phyloP scores from a whole-genome alignment of 495 filamentous ascomycete species.

The Penicillium atrosanguineum region DNA sequence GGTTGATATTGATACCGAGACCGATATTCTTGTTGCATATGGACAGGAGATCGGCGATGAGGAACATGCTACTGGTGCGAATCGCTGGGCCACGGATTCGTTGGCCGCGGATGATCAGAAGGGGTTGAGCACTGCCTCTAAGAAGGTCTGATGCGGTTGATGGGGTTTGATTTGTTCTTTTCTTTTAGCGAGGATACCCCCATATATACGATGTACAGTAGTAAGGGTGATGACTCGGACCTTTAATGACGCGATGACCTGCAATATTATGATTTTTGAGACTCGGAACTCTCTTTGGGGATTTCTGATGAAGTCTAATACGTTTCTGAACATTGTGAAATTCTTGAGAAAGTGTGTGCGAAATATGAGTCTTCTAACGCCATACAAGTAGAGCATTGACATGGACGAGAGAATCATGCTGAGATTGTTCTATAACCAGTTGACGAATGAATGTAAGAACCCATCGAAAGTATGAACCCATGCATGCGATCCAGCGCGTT shows the following conservation, averaged over 20 bases:
- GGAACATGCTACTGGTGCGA: slow-evolving; percentile 12
- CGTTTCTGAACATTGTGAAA: neutral
- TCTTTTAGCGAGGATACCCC: neutral
- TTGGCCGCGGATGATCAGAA: slow-evolving; percentile 21
- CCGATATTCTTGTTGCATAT: slow-evolving; percentile 38
- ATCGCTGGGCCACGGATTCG: slow-evolving; percentile 13
- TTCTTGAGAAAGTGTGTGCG: neutral
- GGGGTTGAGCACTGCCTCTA: slow-evolving; percentile 8
- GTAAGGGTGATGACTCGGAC: neutral
- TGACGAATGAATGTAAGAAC: slow-evolving; percentile 1
- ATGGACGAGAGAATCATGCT: slow-evolving; percentile 1
- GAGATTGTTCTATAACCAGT: slow-evolving; percentile 15
- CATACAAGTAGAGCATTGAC: neutral
- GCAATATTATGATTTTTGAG: neutral
- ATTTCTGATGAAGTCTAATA: neutral
- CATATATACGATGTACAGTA: neutral
- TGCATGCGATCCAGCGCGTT: slow-evolving; percentile 19
- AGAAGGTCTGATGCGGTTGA: slow-evolving; percentile 10
- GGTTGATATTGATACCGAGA: slow-evolving; percentile 59
- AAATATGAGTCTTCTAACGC: neutral
- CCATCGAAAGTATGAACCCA: too few relatives aligned
- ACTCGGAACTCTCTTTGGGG: neutral
- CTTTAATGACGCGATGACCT: slow-evolving; percentile 3
- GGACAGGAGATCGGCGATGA: slow-evolving; percentile 35
- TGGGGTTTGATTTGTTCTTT: neutral